These are phyloP conservation scores for Thraustotheca clavata DNA, from an alignment of 352 stramenopile species.

Conservation along the genomic window DNA sequence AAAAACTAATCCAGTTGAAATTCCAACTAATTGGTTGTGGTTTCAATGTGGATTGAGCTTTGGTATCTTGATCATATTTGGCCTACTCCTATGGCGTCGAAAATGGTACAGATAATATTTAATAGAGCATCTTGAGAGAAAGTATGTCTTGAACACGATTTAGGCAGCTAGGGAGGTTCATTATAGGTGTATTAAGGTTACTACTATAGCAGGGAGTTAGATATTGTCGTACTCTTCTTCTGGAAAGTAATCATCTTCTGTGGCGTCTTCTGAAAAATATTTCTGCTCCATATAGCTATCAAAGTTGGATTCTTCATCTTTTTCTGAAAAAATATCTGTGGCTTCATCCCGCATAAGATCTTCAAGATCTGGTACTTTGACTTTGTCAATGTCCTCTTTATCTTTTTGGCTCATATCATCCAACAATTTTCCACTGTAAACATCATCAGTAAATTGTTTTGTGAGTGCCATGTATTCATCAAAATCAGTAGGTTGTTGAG, in stretches of 20 bases:
- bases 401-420: constrained; percentile 96
- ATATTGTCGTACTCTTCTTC: constrained; percentile 18
- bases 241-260: constrained; percentile 23
- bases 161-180: no score
- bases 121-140: no score
- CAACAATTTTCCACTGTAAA: constrained; percentile 98
- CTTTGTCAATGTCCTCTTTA: constrained; percentile 97
- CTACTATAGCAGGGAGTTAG: not conserved
- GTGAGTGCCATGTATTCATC: constrained; percentile 98
- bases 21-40: not conserved
- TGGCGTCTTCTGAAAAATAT: constrained; percentile 26
- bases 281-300: constrained; percentile 16
- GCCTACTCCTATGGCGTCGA: no score
- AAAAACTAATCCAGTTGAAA: not conserved
- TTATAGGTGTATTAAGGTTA: no score
- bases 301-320: constrained; percentile 25
- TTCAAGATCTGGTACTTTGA: constrained; percentile 85
- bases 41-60: no score
- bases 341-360: constrained; percentile 76
- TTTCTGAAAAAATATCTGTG: constrained; percentile 23
- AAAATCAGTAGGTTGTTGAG: constrained; percentile 99
- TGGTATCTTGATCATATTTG: no score
- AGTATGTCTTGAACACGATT: no score
- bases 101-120: no score
- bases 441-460: constrained; percentile 99